Evolutionary conservation across 805 yeast species (phyloP).

Genomic region (Zygoascus bituminiphila): DNA sequence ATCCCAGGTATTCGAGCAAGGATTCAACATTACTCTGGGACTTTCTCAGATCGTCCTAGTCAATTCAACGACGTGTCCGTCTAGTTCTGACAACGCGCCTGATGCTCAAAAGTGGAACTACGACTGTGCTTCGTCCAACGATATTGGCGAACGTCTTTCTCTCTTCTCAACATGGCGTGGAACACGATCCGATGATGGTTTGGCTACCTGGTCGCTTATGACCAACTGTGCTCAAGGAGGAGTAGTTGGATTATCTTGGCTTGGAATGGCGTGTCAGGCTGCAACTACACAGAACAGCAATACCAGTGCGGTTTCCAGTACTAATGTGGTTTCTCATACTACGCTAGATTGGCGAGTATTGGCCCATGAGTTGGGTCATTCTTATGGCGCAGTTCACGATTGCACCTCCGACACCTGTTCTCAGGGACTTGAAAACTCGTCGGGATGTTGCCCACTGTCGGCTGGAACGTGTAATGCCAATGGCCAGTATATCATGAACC

Average conservation of each 20-base stretch:
- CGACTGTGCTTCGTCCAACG: slow-evolving; percentile 16
- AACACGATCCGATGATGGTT: slow-evolving; percentile 22
- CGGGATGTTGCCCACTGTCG: slow-evolving; percentile 31
- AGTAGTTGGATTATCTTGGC: slow-evolving; percentile 33
- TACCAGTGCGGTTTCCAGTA: slow-evolving; percentile 22
- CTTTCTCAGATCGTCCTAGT: slow-evolving; percentile 24
- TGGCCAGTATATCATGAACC: slow-evolving; percentile 32
- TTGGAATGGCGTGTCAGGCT: slow-evolving; percentile 27
- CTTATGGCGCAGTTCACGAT: slow-evolving; percentile 36
- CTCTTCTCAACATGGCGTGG: slow-evolving; percentile 29
- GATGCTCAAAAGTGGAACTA: slow-evolving; percentile 22
- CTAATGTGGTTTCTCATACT: slow-evolving; percentile 29
- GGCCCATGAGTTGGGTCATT: slow-evolving; percentile 35
- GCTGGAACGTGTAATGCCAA: slow-evolving; percentile 25
- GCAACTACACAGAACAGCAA: slow-evolving; percentile 15
- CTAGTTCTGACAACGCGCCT: slow-evolving; percentile 4
- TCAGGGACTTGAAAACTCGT: slow-evolving; percentile 18
- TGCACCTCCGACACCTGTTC: slow-evolving; percentile 30
- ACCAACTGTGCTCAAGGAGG: slow-evolving; percentile 29
- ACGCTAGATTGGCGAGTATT: slow-evolving; percentile 29
- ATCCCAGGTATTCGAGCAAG: slow-evolving; percentile 26
- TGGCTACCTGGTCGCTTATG: slow-evolving; percentile 31
- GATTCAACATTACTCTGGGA: slow-evolving; percentile 32
- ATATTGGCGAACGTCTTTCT: slow-evolving; percentile 23
- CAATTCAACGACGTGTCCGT: slow-evolving; percentile 22